Evolutionary conservation across 2,329 filamentous ascomycete genomes (phyloP).

Genomic region (Sarocladium strictum): DNA sequence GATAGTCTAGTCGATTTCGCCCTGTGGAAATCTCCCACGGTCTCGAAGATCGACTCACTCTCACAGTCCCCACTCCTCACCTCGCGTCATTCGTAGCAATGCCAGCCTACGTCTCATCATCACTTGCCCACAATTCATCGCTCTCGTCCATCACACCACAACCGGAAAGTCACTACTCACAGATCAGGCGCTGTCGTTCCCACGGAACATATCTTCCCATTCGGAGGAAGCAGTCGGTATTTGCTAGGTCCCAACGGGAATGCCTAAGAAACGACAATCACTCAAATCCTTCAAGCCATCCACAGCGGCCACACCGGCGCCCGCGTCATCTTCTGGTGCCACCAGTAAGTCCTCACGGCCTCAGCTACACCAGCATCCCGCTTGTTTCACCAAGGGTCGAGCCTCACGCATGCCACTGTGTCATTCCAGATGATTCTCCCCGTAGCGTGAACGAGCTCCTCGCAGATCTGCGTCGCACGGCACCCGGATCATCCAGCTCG

Average conservation of each 20-base stretch:
- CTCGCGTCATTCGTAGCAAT: slow-evolving; percentile 1
- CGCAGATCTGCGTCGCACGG: slow-evolving; percentile 46
- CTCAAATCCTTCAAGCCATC: slow-evolving; percentile 52
- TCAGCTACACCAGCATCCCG: slow-evolving; percentile 2
- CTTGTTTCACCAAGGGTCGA: neutral
- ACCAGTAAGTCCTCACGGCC: slow-evolving; percentile 9
- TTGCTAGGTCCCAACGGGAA: slow-evolving; percentile 25
- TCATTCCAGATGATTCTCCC: slow-evolving; percentile 23
- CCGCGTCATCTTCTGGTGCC: slow-evolving; percentile 11
- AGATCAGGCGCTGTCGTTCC: too few species aligned
- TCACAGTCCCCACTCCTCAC: neutral
- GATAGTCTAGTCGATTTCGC: too few species aligned
- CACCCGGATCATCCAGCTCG: slow-evolving; percentile 21
- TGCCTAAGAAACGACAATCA: slow-evolving; percentile 58
- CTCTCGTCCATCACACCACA: neutral
- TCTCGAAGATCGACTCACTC: neutral
- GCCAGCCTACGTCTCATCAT: neutral
- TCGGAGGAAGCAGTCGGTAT: neutral
- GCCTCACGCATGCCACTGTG: neutral
- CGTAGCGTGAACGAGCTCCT: slow-evolving; percentile 55
- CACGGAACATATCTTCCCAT: too few species aligned
- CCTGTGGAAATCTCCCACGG: neutral
- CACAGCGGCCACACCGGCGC: slow-evolving; percentile 42
- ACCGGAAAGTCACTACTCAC: too few species aligned
- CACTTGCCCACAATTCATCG: neutral